Base-by-base conservation (phyloP, 1,139 yeast species). In the Sugiyamaella sp. region DNA sequence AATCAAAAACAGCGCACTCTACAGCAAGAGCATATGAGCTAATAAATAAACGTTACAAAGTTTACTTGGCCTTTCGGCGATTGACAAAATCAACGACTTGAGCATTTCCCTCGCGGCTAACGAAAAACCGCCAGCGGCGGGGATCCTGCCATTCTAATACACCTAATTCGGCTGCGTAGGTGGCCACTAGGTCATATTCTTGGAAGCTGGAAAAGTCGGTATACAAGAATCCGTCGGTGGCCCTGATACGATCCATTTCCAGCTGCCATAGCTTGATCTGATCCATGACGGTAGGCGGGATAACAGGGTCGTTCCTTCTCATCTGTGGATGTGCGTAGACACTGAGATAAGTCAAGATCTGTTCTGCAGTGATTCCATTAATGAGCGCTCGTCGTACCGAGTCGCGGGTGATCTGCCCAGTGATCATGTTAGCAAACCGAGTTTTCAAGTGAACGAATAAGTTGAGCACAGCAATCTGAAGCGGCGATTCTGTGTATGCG, bases 271-370 rank as follows among this genome's bases (percentile, higher is more conserved):
- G 76, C 66, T 85, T 85, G 61, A 93, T 89, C 69, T 93, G 99
- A 71, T 93, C 99, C 0, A 89, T 90, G 6, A 93, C 96, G 0
- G 97, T 95, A 0, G 98, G 97, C 2, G 98, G 99, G 10, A 93
- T 72, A 16, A 90, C 76, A 3, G 72, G 71, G 19, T 62, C 65
- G 20, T 62, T 52, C 46, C 67, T 69, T 56, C 84, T 75, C 96
- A 91, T 88, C 68, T 90, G 97, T 1, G 96, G 89, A 71, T 93
- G 98, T 0, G 98, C 97, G 73, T 93, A 97, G 0, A 93, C 82
- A 60, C 89, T 91, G 51, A 93, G 73, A 66, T 91, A 93, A 58
- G 89, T 82, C 60, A 95, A 86, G 62, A 93, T 88, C 69, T 93
- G 99, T 46, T 89, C 97, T 0, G 99, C 95, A 0, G 97, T 88